Conservation (phyloP, 352 stramenopile genomes). For the Plasmopara halstedii region DNA sequence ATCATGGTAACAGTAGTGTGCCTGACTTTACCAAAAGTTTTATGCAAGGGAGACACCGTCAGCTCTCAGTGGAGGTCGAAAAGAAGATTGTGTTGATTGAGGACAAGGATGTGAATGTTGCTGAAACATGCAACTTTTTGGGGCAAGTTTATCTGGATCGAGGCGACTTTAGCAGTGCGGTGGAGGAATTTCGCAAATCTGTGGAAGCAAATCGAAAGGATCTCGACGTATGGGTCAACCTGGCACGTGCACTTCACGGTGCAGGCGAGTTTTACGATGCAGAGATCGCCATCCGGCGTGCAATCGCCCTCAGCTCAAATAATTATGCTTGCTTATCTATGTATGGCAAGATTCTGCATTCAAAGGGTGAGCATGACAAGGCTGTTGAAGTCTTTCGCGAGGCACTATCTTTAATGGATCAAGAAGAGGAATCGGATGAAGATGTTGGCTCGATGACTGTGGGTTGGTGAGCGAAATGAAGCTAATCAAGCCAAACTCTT, state of each 20-base stretch:
- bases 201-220: conserved; percentile 57
- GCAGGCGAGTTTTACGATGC: conserved; percentile 54
- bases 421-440: conserved; percentile 62
- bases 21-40: conserved; percentile 15
- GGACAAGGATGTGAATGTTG: conserved; percentile 49
- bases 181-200: conserved; percentile 66
- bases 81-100: conserved; percentile 30
- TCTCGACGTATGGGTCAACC: conserved; percentile 67
- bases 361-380: conserved; percentile 68
- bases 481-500: background rate
- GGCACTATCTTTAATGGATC: conserved; percentile 59
- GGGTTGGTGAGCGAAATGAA: conserved; percentile 39
- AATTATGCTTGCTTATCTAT: conserved; percentile 68
- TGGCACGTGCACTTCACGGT: conserved; percentile 54
- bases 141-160: conserved; percentile 63
- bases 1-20: conserved; percentile 11
- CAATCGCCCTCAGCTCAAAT: conserved; percentile 38
- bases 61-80: conserved; percentile 23
- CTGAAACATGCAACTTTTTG: conserved; percentile 65
- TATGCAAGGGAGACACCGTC: conserved; percentile 10
- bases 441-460: conserved; percentile 74
- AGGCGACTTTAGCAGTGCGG: conserved; percentile 45
- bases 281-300: conserved; percentile 52
- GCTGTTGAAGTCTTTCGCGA: conserved; percentile 73
- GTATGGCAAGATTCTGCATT: conserved; percentile 77